phyloP scores from a whole-genome alignment of 2,329 filamentous ascomycete genomes.

The Exophiala oligosperma region DNA sequence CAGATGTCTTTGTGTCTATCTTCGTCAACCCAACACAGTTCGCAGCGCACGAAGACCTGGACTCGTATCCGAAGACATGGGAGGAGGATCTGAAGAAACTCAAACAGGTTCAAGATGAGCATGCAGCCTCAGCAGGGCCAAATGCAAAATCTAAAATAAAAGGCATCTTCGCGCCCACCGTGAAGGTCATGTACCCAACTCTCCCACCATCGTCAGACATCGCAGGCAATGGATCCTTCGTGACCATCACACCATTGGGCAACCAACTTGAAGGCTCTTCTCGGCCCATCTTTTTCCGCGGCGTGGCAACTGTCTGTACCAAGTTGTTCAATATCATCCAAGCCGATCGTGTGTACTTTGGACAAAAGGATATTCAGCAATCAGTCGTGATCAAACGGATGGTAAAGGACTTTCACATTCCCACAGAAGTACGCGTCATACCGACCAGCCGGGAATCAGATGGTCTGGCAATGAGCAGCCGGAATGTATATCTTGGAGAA shows the following conservation, averaged over 20 bases:
- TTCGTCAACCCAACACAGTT: slow-evolving; percentile 98
- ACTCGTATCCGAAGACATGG: slow-evolving; percentile 89
- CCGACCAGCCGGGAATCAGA: slow-evolving; percentile 75
- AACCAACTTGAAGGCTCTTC: slow-evolving; percentile 80
- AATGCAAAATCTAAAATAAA: slow-evolving; percentile 66
- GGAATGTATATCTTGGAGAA: slow-evolving; percentile 87
- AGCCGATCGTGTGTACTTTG: slow-evolving; percentile 83
- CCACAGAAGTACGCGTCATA: slow-evolving; percentile 71
- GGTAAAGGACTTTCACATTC: slow-evolving; percentile 82
- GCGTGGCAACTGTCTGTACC: slow-evolving; percentile 94
- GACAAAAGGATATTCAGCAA: slow-evolving; percentile 97
- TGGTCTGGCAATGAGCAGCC: slow-evolving; percentile 85
- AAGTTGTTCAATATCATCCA: slow-evolving; percentile 84
- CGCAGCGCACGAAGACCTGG: slow-evolving; percentile 81
- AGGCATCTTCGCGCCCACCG: slow-evolving; percentile 83
- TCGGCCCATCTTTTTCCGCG: slow-evolving; percentile 91
- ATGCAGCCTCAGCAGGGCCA: slow-evolving; percentile 7
- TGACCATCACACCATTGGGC: slow-evolving; percentile 83
- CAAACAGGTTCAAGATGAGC: slow-evolving; percentile 49
- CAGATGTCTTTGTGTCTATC: slow-evolving; percentile 84
- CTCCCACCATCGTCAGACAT: slow-evolving; percentile 71
- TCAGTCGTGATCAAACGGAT: slow-evolving; percentile 85
- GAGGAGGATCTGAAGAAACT: slow-evolving; percentile 70
- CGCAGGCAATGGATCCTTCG: slow-evolving; percentile 80
- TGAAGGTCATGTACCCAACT: slow-evolving; percentile 82